These are phyloP conservation scores for Oryza longistaminata DNA, from an alignment of 176 grass and related monocot species.

Conservation along the genomic window DNA sequence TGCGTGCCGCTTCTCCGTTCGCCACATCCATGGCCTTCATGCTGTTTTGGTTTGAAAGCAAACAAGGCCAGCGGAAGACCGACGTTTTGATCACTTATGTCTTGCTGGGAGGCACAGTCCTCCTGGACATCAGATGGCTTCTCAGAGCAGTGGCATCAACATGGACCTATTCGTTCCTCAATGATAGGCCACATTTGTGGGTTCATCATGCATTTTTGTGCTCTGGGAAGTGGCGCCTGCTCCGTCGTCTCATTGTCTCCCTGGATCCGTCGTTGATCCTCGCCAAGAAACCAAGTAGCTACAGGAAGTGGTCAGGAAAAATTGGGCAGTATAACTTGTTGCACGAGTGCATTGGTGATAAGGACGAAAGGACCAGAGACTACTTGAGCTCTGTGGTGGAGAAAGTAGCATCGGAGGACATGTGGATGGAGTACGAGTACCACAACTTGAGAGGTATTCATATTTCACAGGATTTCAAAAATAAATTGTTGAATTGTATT, in stretches of 20 bases:
- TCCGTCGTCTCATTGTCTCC: background rate
- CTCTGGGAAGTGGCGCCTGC: background rate
- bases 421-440: background rate
- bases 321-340: too few relatives aligned
- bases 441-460: background rate
- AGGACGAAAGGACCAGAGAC: too few relatives aligned
- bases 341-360: background rate
- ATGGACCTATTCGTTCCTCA: background rate
- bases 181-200: background rate
- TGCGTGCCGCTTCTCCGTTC: background rate
- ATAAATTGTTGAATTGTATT: background rate
- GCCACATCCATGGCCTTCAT: background rate
- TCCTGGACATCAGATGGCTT: background rate
- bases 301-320: too few relatives aligned
- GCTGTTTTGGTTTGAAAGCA: background rate
- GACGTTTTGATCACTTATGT: background rate
- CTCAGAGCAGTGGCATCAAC: background rate
- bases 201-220: background rate
- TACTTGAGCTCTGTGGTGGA: background rate
- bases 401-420: background rate
- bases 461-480: background rate
- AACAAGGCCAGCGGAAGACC: background rate
- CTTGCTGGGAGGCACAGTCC: background rate
- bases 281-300: background rate
- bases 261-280: background rate